These are phyloP conservation scores for Vinca major DNA, from an alignment of 305 asterid genomes.

Conservation along the genomic window DNA sequence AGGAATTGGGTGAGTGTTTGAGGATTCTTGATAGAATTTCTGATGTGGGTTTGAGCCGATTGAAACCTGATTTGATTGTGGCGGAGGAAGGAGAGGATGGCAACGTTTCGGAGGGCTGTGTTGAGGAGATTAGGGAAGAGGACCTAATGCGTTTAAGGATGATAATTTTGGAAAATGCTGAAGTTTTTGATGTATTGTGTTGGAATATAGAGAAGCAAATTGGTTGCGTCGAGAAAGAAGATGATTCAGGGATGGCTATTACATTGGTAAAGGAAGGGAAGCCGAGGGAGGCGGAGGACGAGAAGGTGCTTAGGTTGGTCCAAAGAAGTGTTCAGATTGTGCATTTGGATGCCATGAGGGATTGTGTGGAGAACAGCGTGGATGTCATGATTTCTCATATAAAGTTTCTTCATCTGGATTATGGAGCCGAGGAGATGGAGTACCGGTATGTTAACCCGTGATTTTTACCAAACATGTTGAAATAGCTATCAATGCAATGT, in stretches of 20 bases:
- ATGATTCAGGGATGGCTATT: slow-evolving; percentile 53
- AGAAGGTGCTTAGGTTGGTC: slow-evolving; percentile 41
- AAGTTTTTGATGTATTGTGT: slow-evolving; percentile 63
- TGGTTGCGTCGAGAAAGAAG: slow-evolving; percentile 40
- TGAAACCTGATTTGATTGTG: slow-evolving; percentile 54
- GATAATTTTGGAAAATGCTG: slow-evolving; percentile 49
- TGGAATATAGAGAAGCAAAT: slow-evolving; percentile 59
- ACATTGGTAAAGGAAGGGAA: slow-evolving; percentile 43
- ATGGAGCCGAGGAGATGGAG: slow-evolving; percentile 60
- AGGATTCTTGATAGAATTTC: slow-evolving; percentile 46
- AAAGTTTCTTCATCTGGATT: slow-evolving; percentile 64
- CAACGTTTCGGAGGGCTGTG: slow-evolving; percentile 15
- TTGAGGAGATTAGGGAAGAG: slow-evolving; percentile 35
- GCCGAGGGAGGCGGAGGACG: slow-evolving; percentile 35
- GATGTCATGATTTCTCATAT: slow-evolving; percentile 56
- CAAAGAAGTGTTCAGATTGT: slow-evolving; percentile 63
- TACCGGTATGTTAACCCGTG: slow-evolving; percentile 53
- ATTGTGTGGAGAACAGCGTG: slow-evolving; percentile 39
- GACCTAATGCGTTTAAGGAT: slow-evolving; percentile 52
- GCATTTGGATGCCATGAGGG: slow-evolving; percentile 69
- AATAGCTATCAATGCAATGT: background rate
- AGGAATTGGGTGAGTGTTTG: slow-evolving; percentile 24
- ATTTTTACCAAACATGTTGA: slow-evolving; percentile 1
- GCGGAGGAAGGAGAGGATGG: slow-evolving; percentile 27
- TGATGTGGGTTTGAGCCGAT: slow-evolving; percentile 51